Evolutionary conservation across 2,329 filamentous ascomycete species (phyloP), one percentile per base, ranked within the genome.

Genomic region (Metarhizium anisopliae): DNA sequence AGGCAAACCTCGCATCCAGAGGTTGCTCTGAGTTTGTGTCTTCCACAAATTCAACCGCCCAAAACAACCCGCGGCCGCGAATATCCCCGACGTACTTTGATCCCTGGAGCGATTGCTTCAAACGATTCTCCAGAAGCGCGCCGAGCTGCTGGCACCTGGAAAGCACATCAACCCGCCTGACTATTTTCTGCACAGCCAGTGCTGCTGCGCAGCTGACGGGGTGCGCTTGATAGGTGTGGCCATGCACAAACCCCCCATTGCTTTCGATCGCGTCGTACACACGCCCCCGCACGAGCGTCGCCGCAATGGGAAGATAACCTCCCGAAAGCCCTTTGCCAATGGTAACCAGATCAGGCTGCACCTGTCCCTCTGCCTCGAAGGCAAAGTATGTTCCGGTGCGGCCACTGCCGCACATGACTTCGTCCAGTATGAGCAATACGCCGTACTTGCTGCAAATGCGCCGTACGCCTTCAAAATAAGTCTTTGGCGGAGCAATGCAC

Each of bases 361-460:
- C 52, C 7, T 59, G 62, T 30, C 11, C 73, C 73, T 83, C 76
- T 45, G 82, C 74, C 62, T 85, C 74, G 76, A 80, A 86, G 1
- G 82, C 79, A 69, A 87, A 78, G 63, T 86, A 67, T 13, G 73
- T 80, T 0, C 82, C 83, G 0, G 75, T 77, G 7, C 83, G 75
- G 6, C 83, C 83, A 68, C 81, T 79, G 13, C 83, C 83, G 55
- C 78, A 84, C 85, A 89, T 88, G 59, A 89, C 77, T 65, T 80
- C 76, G 58, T 81, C 78, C 0, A 79, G 56, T 25, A 79, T 70
- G 14, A 82, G 68, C 7, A 83, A 69, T 0, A 77, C 74, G 1
- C 76, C 78, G 58, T 82, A 69, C 43, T 73, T 73, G 32, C 76
- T 70, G 64, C 81, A 84, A 0, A 85, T 69, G 0, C 67, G 61